phyloP scores from a whole-genome alignment of 306 rosid species.

The Fragaria iinumae region DNA sequence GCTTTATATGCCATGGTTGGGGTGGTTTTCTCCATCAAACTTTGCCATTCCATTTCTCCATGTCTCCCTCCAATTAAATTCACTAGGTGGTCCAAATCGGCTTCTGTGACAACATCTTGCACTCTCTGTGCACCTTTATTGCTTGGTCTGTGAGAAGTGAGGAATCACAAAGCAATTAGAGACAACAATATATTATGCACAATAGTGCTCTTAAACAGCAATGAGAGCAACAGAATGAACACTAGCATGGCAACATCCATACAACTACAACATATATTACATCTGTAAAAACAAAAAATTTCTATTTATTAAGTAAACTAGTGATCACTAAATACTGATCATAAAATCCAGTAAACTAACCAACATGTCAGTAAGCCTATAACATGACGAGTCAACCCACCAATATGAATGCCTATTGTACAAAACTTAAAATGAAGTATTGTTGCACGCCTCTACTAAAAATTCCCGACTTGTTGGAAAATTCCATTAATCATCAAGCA shows the following conservation, averaged over 20 bases:
- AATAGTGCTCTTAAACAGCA: background rate
- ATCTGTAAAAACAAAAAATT: background rate
- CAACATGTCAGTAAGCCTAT: background rate
- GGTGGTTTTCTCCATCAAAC: slow-evolving; percentile 79
- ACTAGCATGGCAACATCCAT: background rate
- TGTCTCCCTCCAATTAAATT: slow-evolving; percentile 70
- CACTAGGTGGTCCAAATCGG: slow-evolving; percentile 76
- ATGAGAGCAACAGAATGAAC: background rate
- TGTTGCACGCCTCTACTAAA: background rate
- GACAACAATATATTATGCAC: background rate
- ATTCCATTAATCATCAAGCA: background rate
- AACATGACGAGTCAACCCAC: background rate
- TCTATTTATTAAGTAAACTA: background rate
- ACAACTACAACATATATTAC: background rate
- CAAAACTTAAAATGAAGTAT: background rate
- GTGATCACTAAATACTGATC: background rate
- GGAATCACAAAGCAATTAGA: slow-evolving; percentile 27
- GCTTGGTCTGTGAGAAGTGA: slow-evolving; percentile 33
- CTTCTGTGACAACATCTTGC: slow-evolving; percentile 57
- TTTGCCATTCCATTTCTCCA: slow-evolving; percentile 86
- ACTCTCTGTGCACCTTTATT: slow-evolving; percentile 43
- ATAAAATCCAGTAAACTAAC: background rate
- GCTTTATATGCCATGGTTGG: slow-evolving; percentile 79
- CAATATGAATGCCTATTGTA: background rate
- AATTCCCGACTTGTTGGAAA: background rate